Base-by-base conservation (phyloP, 371 early-diverging fungal species). In the Rhizopus stolonifer region DNA sequence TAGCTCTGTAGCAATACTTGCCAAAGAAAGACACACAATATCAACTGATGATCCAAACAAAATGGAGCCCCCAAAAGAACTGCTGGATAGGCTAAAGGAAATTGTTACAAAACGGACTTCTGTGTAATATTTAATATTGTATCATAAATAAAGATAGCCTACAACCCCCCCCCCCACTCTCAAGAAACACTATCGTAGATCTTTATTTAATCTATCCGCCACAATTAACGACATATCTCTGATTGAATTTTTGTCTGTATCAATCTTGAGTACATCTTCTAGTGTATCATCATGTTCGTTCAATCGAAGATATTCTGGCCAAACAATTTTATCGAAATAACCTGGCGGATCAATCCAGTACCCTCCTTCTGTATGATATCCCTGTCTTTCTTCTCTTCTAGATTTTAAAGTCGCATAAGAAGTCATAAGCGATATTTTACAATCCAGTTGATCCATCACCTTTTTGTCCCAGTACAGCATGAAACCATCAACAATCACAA, bases 291-390 rank as follows among this genome's bases (percentile, higher is more conserved):
- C 58, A 31, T 64, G 61, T 23, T 52, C 18, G 19, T 38, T 53
- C 60, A 80, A 80, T 21, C 65, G 56, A 3, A 83, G 33, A 64
- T 84, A 91, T 46, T 88, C 79, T 10, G 93, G 92, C 90, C 91
- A 94, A 4, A 94, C 94, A 56, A 91, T 73, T 2, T 71, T 56
- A 50, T 90, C 88, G 73, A 92, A 94, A 58, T 92, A 94, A 1
- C 79, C 81, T 1, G 91, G 91, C n/a, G 94, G 92, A 66, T 94
- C 94, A 0, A 57, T 65, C 93, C 92, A 90, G 40, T 83, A 83
- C 0, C 84, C 87, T 77, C 63, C 40, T 17, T 58, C 47, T 1
- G 95, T 93, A 11, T 74, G 71, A 64, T 93, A 94, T 1, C 82
- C 86, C 25, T 74, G 55, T n/a, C 93, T 74, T 2, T 67, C 67